These are phyloP conservation scores for Carex myosuroides DNA, from an alignment of 176 grass and related monocot genomes.

Conservation along the genomic window DNA sequence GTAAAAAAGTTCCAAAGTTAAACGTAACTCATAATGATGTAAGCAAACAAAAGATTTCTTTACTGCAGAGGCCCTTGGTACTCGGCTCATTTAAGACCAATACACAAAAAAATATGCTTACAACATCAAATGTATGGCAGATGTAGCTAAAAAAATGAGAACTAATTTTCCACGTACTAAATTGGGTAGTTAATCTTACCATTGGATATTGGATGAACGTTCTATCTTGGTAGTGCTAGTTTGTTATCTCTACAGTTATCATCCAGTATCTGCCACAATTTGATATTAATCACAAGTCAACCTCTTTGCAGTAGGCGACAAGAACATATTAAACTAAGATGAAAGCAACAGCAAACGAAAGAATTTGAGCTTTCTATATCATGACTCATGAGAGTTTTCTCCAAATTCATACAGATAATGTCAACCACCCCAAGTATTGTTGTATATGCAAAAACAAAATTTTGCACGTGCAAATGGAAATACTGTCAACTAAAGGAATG, in stretches of 20 bases:
- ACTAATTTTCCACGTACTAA: background rate
- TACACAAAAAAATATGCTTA: background rate
- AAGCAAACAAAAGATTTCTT: background rate
- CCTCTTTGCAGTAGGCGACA: background rate
- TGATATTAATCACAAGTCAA: background rate
- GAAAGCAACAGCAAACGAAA: background rate
- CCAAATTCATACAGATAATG: background rate
- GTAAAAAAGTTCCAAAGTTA: too few species aligned
- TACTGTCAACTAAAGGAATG: too few species aligned
- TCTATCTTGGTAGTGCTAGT: slow-evolving; percentile 12
- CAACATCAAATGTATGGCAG: background rate
- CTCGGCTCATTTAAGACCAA: background rate
- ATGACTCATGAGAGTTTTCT: background rate
- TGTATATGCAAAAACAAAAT: background rate
- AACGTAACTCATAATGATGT: background rate
- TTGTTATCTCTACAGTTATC: too few species aligned
- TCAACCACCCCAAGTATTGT: background rate
- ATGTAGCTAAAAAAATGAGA: background rate
- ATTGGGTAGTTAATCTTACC: slow-evolving; percentile 1
- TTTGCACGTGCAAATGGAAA: background rate
- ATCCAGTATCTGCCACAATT: slow-evolving; percentile 11
- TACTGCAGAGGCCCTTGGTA: background rate
- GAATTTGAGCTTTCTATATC: background rate
- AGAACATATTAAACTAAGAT: background rate
- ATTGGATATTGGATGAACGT: background rate